Conservation (phyloP, 306 rosid species). For the Vachellia pachyceras region DNA sequence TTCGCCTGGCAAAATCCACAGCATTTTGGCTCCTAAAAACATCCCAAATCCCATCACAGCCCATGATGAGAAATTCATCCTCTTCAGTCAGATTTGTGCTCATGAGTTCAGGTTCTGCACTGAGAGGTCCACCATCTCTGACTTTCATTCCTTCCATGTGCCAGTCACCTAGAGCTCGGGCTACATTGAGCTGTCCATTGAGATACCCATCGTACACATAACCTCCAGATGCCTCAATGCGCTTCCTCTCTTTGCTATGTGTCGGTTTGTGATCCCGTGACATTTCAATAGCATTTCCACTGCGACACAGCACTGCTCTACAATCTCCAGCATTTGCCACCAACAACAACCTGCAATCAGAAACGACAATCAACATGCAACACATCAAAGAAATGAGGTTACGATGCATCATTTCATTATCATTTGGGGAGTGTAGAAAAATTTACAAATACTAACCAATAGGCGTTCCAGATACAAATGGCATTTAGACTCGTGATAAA, state of each 20-base stretch:
- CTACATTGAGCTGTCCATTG: slow-evolving; percentile 86
- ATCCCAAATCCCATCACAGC: slow-evolving; percentile 96
- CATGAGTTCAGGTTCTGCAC: slow-evolving; percentile 83
- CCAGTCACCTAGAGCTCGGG: slow-evolving; percentile 96
- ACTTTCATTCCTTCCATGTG: slow-evolving; percentile 91
- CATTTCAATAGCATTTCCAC: slow-evolving; percentile 92
- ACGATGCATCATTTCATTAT: slow-evolving; percentile 3
- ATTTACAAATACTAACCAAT: background rate
- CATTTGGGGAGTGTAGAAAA: background rate
- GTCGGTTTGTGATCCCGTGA: slow-evolving; percentile 87
- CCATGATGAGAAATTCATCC: slow-evolving; percentile 87
- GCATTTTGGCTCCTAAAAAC: slow-evolving; percentile 93
- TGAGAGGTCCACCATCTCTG: slow-evolving; percentile 80
- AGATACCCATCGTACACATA: slow-evolving; percentile 78
- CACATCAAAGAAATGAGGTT: slow-evolving; percentile 32
- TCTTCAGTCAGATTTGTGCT: slow-evolving; percentile 66
- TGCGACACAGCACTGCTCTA: slow-evolving; percentile 85
- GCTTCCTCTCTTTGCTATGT: slow-evolving; percentile 66
- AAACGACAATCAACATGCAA: slow-evolving; percentile 42
- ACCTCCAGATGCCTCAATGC: slow-evolving; percentile 85
- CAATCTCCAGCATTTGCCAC: slow-evolving; percentile 97
- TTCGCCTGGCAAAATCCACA: slow-evolving; percentile 84
- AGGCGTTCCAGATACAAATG: slow-evolving; percentile 1
- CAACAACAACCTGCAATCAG: slow-evolving; percentile 66
- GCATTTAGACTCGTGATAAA: slow-evolving; percentile 4